phyloP scores from a whole-genome alignment of 768 basidiomycete genomes.

The Tephrocybe rancida region DNA sequence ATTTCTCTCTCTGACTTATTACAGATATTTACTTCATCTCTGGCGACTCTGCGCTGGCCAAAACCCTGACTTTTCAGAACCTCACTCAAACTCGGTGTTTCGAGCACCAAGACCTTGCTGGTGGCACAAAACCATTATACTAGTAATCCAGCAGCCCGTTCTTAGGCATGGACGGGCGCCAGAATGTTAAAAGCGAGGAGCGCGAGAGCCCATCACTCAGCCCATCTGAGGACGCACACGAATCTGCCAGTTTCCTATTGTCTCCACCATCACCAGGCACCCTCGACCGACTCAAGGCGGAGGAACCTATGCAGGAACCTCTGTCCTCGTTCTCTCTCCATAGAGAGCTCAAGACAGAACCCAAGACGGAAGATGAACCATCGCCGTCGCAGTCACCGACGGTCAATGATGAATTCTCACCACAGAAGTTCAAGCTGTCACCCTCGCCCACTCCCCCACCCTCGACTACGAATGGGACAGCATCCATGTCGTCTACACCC shows the following conservation, averaged over 20 bases:
- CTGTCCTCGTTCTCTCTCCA: constrained; percentile 25
- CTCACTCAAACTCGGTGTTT: constrained; percentile 1
- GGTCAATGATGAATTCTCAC: constrained; percentile 31
- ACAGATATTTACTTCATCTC: constrained; percentile 8
- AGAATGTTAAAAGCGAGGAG: constrained; percentile 17
- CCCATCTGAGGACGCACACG: constrained; percentile 11
- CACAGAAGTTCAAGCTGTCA: constrained; percentile 36
- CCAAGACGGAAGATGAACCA: constrained; percentile 27
- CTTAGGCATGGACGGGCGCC: constrained; percentile 16
- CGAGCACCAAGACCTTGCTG: constrained; percentile 1
- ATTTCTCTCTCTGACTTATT: constrained; percentile 10
- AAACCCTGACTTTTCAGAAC: constrained; percentile 8
- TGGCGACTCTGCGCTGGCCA: constrained; percentile 5
- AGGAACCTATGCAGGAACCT: constrained; percentile 27
- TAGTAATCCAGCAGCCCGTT: neutral
- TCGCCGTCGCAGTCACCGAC: constrained; percentile 41
- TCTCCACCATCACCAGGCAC: constrained; percentile 27
- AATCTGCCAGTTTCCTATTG: constrained; percentile 16
- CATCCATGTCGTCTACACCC: constrained; percentile 44
- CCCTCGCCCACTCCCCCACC: constrained; percentile 36
- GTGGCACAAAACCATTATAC: constrained; percentile 7
- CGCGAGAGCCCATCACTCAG: constrained; percentile 22
- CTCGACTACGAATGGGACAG: constrained; percentile 31
- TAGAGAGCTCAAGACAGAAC: constrained; percentile 34
- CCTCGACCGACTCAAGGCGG: constrained; percentile 11